Conservation (phyloP, 345 rosid species). For the Mangifera indica region DNA sequence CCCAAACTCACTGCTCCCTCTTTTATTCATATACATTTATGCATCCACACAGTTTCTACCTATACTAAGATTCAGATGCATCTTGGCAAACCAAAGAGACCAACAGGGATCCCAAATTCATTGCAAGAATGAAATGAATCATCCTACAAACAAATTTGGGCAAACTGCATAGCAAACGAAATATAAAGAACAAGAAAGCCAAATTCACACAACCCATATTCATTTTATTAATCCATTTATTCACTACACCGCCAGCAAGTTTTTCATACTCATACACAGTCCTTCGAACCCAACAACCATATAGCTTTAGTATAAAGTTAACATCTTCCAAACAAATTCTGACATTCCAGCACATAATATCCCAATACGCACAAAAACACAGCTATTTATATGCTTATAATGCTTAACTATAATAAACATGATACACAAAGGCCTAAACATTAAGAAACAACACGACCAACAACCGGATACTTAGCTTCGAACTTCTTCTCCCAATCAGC, state of each 20-base stretch:
- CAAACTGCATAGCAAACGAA: not conserved
- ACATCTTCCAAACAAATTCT: not conserved
- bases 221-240: slow-evolving; percentile 13
- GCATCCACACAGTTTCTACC: not conserved
- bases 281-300: not conserved
- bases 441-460: slow-evolving; percentile 62
- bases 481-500: slow-evolving; percentile 87
- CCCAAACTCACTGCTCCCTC: not conserved
- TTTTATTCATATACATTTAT: not conserved
- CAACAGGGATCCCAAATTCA: not conserved
- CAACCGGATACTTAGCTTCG: slow-evolving; percentile 80
- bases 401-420: not conserved
- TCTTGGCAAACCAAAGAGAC: not conserved
- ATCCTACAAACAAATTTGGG: slow-evolving; percentile 1
- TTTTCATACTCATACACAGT: not conserved
- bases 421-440: not conserved
- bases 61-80: not conserved
- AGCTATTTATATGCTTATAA: not conserved
- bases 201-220: slow-evolving; percentile 7
- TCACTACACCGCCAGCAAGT: not conserved
- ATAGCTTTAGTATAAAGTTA: slow-evolving; percentile 2
- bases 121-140: not conserved
- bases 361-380: not conserved
- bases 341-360: not conserved
- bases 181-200: not conserved